phyloP scores from a whole-genome alignment of 2,329 filamentous ascomycete genomes.

The Sporothrix protearum region DNA sequence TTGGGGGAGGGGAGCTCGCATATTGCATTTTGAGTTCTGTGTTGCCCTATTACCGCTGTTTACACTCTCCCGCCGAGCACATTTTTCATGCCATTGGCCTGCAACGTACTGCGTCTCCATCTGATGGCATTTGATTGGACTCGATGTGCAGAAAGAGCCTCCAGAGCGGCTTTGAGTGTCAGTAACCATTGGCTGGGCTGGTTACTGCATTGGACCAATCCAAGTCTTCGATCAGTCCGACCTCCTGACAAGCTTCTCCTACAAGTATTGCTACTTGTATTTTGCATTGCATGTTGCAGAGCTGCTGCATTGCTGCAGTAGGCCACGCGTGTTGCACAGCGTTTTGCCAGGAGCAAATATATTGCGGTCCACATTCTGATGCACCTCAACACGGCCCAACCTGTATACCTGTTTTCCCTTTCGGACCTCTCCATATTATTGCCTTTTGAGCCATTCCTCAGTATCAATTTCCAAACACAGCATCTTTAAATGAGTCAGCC shows the following conservation, averaged over 20 bases:
- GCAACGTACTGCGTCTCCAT: background rate
- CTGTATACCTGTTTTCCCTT: background rate
- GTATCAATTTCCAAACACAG: background rate
- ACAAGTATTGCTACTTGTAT: background rate
- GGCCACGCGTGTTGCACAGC: constrained; percentile 1
- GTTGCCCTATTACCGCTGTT: background rate
- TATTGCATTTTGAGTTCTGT: background rate
- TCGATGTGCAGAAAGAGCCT: background rate
- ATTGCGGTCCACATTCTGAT: constrained; percentile 5
- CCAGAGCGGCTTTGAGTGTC: background rate
- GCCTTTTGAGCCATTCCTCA: background rate
- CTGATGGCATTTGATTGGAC: background rate
- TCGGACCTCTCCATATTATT: background rate
- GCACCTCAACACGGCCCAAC: background rate
- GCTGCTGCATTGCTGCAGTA: constrained; percentile 1
- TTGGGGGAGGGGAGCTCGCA: too few relatives aligned
- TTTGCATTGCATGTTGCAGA: background rate
- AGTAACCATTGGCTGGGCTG: constrained; percentile 6
- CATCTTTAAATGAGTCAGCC: background rate
- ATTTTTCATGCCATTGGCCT: background rate
- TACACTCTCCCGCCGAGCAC: background rate
- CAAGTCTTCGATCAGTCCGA: background rate
- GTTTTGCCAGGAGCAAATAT: background rate
- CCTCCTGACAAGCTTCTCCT: background rate
- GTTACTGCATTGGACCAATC: background rate